Base-by-base conservation (phyloP, 2,329 filamentous ascomycete species). In the Calonectria pseudoreteaudii region DNA sequence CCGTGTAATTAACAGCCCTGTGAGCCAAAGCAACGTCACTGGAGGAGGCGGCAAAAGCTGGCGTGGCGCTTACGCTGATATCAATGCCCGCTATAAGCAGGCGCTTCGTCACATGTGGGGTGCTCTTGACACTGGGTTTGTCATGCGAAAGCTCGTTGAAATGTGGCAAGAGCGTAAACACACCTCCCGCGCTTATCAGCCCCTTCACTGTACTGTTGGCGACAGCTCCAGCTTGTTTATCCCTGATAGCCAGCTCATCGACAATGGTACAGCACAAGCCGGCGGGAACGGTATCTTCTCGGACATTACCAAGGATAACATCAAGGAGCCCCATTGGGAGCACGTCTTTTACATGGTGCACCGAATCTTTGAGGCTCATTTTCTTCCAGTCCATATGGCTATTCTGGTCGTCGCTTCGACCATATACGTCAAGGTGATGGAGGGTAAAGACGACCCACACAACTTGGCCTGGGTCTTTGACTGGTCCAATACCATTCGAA, bases 91-190 rank as follows among this genome's bases (percentile, higher is more conserved):
- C 28, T 94, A 94, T 82, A 92, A 91, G 82, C 93, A 95, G 84
- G 93, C 92, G 58, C 84, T 94, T 68, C 89, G 93, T 75, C 93
- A 94, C 84, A 94, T 94, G 93, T 94, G 93, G 93, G 93, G 93
- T 78, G 90, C 92, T 72, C 85, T 94, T 26, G 93, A 94, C 80
- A 92, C 91, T 20, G 93, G 93, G 2, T 94, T 90, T 78, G 90
- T 92, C 14, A 83, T 93, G 73, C 87, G 90, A 70, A 90, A 91
- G 80, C 84, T 88, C 7, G 84, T 87, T n/a, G 89, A 89, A 81
- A 87, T 91, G 78, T 91, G 89, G 88, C 86, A 86, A 68, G 87
- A 91, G 79, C 86, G 90, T 72, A 91, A 90, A 81, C 88, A 88
- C 75, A 92, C 89, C 0, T 86, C 87, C 2, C 85, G 88, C 53